Conservation (phyloP, 129 eudicot genomes). For the Daucus carota region DH1_v3.0 NC_030384.2:37878001-37878500, state of each 20-base stretch:
- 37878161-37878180: neutral
- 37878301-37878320: neutral
- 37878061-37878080: conserved; percentile 91
- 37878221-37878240: neutral
- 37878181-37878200: neutral
- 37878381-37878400: conserved; percentile 77
- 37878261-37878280: neutral
- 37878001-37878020: conserved; percentile 77
- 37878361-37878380: conserved; percentile 17
- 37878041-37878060: conserved; percentile 88
- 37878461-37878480: conserved; percentile 70
- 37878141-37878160: neutral
- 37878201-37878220: neutral
- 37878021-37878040: conserved; percentile 78
- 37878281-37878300: neutral
- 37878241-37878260: neutral
- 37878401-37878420: conserved; percentile 65
- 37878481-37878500: conserved; percentile 77
- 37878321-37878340: neutral
- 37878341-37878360: neutral
- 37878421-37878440: conserved; percentile 33
- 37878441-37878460: conserved; percentile 67
- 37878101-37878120: conserved; percentile 82
- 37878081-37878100: conserved; percentile 68
- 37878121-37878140: conserved; percentile 4